A percentile compares a stretch with the other conserved stretches of the same genome.
Conservation (phyloP, 2,329 filamentous ascomycete genomes). For the Aspergillus bombycis region DNA sequence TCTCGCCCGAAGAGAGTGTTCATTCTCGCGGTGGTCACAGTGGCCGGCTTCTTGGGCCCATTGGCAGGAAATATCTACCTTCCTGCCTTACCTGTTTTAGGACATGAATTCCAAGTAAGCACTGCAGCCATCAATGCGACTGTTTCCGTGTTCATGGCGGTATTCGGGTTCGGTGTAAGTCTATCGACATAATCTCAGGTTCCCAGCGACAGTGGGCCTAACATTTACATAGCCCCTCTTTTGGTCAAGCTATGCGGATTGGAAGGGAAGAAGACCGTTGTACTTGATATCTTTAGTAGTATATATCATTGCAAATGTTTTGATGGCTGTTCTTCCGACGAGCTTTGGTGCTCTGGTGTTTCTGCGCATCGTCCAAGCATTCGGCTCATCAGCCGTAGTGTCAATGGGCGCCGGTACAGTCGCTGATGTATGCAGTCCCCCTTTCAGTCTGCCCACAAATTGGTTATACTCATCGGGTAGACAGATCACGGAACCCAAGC, state of each 20-base stretch:
- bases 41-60: conserved; percentile 49
- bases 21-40: conserved; percentile 44
- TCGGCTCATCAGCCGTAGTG: conserved; percentile 46
- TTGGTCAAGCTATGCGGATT: conserved; percentile 46
- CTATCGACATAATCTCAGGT: too few relatives aligned
- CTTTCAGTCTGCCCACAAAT: not conserved
- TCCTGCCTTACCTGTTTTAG: conserved; percentile 43
- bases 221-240: conserved; percentile 39
- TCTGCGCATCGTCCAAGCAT: conserved; percentile 47
- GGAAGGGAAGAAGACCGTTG: conserved; percentile 44
- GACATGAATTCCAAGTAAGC: conserved; percentile 42
- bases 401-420: not conserved
- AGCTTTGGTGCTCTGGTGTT: conserved; percentile 44
- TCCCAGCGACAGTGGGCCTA: not conserved
- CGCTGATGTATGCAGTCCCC: not conserved
- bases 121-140: conserved; percentile 47
- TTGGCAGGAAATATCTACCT: conserved; percentile 51
- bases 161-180: conserved; percentile 46
- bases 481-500: conserved; percentile 34
- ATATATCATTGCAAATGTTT: conserved; percentile 44
- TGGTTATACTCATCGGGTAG: not conserved
- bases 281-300: conserved; percentile 46
- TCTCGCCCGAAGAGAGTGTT: conserved; percentile 39
- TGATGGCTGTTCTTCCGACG: conserved; percentile 44
- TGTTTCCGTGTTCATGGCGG: conserved; percentile 50